Evolutionary conservation across 1,284 basidiomycete species (phyloP), one percentile per base, ranked within the genome.

Genomic region (Puccinia hordei): DNA sequence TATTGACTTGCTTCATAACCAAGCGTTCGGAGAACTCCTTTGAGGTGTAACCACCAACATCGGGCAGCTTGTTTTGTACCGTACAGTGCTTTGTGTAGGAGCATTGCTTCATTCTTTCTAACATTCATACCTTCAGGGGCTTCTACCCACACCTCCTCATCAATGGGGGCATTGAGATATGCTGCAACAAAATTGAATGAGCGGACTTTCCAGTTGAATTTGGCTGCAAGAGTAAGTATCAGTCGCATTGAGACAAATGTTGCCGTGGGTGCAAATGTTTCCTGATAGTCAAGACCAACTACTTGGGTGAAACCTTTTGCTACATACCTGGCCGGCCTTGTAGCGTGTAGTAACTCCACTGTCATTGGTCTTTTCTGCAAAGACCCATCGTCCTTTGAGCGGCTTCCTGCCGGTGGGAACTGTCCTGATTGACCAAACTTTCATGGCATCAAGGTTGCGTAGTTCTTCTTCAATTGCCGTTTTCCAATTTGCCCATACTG

Each of bases 1-100:
- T 57, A n/a, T 9, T 57, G n/a, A 57, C 27, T 57, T n/a, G n/a
- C 27, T 17, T 57, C 27, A 30, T 6, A 57, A 57, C 55, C 55
- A 5, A 57, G 22, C 9, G 4, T n/a, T 6, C 17, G 4, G 6
- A 57, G 27, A 57, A 57, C 27, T 6, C 55, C 55, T 15, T 30
- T 57, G 4, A 57, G 55, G 27, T 57, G n/a, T 57, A 57, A 17
- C 55, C 55, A 57, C 55, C 55, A 57, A 15, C 55, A 57, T 17
- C 55, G 4, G 5, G 27, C 22, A n/a, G 55, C n/a, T 57, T 57
- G 55, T 19, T 66, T 66, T 22, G 63, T 66, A 8, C 63, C 63
- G 38, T 66, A 66, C n/a, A 66, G 19, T 24, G 63, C 63, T 66
- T 66, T 66, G 19, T 35, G n/a, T 24, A 66, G 63, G 8, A 30